Evolutionary conservation across 305 asterid species (phyloP).

Genomic region (Fraxinus xanthoxyloides): DNA sequence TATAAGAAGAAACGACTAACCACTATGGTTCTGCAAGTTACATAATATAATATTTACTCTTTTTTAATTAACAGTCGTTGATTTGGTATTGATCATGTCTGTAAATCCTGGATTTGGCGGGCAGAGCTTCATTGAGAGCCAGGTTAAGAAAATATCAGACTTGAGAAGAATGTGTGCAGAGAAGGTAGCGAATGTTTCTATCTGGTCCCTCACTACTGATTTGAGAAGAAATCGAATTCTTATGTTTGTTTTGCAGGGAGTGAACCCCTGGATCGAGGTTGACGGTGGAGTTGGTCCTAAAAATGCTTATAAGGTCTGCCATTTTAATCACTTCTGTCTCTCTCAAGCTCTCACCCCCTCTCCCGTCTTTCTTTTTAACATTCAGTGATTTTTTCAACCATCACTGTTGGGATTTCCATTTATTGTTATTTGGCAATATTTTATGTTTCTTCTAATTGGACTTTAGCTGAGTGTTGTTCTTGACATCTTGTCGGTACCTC

Average conservation of each 20-base stretch:
- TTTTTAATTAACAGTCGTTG: conserved; percentile 63
- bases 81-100: conserved; percentile 91
- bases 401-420: not conserved
- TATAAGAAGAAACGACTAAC: not conserved
- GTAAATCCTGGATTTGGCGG: conserved; percentile 99
- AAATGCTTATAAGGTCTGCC: conserved; percentile 85
- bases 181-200: conserved; percentile 48
- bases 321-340: not conserved
- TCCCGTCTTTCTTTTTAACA: not conserved
- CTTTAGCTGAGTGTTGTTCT: not conserved
- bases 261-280: conserved; percentile 98
- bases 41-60: conserved; percentile 14
- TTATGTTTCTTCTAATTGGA: not conserved
- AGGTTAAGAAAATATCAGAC: conserved; percentile 89
- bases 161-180: conserved; percentile 85
- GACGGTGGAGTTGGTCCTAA: conserved; percentile 95
- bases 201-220: conserved; percentile 10
- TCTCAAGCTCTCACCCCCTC: not conserved
- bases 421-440: not conserved
- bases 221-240: conserved; percentile 23
- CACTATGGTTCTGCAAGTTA: conserved; percentile 12
- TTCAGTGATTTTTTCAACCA: not conserved
- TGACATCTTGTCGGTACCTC: not conserved
- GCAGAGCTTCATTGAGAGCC: conserved; percentile 99
- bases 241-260: conserved; percentile 59